Evolutionary conservation across 345 rosid species (phyloP).

Genomic region (Conringia planisiliqua): DNA sequence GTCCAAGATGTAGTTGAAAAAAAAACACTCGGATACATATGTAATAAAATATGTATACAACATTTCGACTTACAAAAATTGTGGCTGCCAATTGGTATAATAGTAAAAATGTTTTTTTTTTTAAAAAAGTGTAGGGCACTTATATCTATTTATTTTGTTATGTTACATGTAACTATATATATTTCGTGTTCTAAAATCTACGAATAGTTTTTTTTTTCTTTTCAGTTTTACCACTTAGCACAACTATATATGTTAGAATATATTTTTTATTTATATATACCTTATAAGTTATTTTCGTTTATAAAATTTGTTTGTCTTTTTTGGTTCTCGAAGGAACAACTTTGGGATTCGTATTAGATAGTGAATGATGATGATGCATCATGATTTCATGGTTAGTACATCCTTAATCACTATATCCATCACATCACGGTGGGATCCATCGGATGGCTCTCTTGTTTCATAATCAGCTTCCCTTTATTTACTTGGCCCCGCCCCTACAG

Average conservation of each 20-base stretch:
- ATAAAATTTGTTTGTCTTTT: not conserved
- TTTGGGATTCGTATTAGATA: not conserved
- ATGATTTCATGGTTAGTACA: conserved; percentile 34
- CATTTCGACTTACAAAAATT: not conserved
- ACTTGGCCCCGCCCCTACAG: not conserved
- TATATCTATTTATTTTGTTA: not conserved
- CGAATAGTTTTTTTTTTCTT: not conserved
- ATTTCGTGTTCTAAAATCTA: not conserved
- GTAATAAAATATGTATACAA: not conserved
- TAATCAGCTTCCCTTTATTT: conserved; percentile 12
- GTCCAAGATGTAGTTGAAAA: not conserved
- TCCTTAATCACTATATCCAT: conserved; percentile 32
- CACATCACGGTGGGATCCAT: conserved; percentile 16
- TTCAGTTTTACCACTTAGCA: not conserved
- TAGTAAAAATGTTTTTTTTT: too few relatives aligned
- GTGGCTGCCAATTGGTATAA: not conserved
- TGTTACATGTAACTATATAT: not conserved
- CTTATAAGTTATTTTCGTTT: not conserved
- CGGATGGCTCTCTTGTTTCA: conserved; percentile 1
- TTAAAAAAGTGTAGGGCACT: not conserved
- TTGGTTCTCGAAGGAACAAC: conserved; percentile 19
- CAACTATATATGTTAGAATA: not conserved
- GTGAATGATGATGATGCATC: conserved; percentile 22
- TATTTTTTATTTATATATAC: not conserved
- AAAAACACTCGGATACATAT: not conserved